Evolutionary conservation across 768 basidiomycete species (phyloP).

Genomic region (Boletus rubroflammeus): DNA sequence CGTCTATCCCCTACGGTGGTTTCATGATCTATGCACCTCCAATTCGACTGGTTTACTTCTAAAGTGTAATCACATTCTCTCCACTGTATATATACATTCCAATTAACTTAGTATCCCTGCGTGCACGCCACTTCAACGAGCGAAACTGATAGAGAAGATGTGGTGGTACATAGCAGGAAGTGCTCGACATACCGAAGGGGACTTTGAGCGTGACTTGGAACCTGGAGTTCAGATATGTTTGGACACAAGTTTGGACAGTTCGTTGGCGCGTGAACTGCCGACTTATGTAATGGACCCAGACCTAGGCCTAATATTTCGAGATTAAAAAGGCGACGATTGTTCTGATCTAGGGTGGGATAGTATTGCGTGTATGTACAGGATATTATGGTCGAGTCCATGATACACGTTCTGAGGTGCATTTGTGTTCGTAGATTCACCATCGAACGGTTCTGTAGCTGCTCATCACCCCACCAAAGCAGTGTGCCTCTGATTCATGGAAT

Average conservation of each 20-base stretch:
- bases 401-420: not conserved
- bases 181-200: too few relatives aligned
- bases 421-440: not conserved
- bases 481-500: not conserved
- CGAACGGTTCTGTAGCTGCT: not conserved
- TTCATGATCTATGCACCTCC: not conserved
- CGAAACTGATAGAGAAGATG: not conserved
- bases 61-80: not conserved
- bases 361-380: not conserved
- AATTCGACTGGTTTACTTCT: not conserved
- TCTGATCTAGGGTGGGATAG: too few relatives aligned
- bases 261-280: too few relatives aligned
- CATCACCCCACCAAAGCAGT: not conserved
- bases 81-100: not conserved
- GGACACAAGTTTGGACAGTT: too few relatives aligned
- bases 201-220: too few relatives aligned
- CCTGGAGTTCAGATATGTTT: too few relatives aligned
- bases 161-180: not conserved
- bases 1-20: not conserved
- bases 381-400: too few relatives aligned
- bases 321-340: too few relatives aligned
- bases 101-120: not conserved
- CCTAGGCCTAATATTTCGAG: too few relatives aligned
- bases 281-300: too few relatives aligned
- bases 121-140: not conserved